Base-by-base conservation (phyloP, 768 basidiomycete species). In the Pisolithus marmoratus region DNA sequence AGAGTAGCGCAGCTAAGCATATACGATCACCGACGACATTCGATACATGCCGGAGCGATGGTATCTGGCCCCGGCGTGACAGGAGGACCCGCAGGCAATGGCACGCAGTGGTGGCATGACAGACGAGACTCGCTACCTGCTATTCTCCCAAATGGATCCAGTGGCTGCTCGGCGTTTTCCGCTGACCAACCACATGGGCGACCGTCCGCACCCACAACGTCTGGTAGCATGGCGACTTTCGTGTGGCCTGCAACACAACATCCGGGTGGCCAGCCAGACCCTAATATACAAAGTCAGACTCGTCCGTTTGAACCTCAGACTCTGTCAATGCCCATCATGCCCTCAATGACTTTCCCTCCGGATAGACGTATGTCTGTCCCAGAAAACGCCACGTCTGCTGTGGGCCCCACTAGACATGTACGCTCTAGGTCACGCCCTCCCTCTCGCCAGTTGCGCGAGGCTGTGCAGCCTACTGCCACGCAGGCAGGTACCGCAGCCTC, bases 331-430 rank as follows among this genome's bases (percentile, higher is more conserved):
- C 67, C 69, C 61, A 74, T 83, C 70, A 78, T 82, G 57, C 81
- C 84, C 45, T 77, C 82, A 54, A 74, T 80, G 49, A 69, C 75
- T 65, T 85, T 81, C 58, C 61, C 74, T 37, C 72, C 77, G 41
- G 87, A 90, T 71, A 80, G 88, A 52, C 76, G 88, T 60, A 85
- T 88, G 84, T 90, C 88, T 22, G 82, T 84, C 40, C 84, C 86
- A 49, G 81, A 83, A 63, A 75, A 75, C 55, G 63, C 75, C 31
- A 69, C 78, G 23, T 67, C 76, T 29, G 59, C 77, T 22, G 60
- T 73, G 46, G 71, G 72, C 42, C 72, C 76, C 34, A 73, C 76
- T 36, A 76, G 85, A 61, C 76, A 72, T 47, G 65, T 85, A 47
- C 83, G 85, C 55, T 79, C 83, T 22, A 77, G 80, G 55, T 88